phyloP scores from a whole-genome alignment of 176 grass and related monocot genomes.

The Poa annua region DNA sequence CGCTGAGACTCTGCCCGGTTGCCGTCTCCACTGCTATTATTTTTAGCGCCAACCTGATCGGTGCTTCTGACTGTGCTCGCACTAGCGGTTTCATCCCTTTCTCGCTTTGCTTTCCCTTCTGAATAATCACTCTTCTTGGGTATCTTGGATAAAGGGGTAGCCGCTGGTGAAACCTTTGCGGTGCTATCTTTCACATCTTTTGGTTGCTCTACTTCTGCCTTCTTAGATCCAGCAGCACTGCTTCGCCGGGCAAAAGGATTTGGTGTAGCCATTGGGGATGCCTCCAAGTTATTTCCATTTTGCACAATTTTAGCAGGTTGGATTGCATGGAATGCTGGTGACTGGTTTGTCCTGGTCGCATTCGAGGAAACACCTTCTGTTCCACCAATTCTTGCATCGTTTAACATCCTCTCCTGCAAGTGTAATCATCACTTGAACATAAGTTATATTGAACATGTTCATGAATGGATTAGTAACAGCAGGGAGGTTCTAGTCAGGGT shows the following conservation, averaged over 20 bases:
- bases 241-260: slow-evolving; percentile 31
- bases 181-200: slow-evolving; percentile 2
- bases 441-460: background rate
- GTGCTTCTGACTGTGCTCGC: background rate
- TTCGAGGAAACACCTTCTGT: slow-evolving; percentile 24
- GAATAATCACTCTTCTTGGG: slow-evolving; percentile 30
- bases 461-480: slow-evolving; percentile 16
- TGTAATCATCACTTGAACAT: slow-evolving; percentile 31
- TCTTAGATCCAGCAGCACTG: slow-evolving; percentile 39
- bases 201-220: slow-evolving; percentile 34
- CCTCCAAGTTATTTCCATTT: slow-evolving; percentile 12
- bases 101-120: slow-evolving; percentile 38
- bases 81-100: slow-evolving; percentile 17
- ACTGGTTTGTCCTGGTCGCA: slow-evolving; percentile 16
- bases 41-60: slow-evolving; percentile 17
- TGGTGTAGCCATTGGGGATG: slow-evolving; percentile 23
- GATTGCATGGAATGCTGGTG: slow-evolving; percentile 20
- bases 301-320: slow-evolving; percentile 31
- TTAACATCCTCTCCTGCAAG: slow-evolving; percentile 83
- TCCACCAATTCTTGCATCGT: slow-evolving; percentile 29
- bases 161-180: slow-evolving; percentile 22
- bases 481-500: slow-evolving; percentile 9
- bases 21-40: background rate
- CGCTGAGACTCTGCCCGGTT: slow-evolving; percentile 31
- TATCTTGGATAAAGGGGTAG: slow-evolving; percentile 37